phyloP scores from a whole-genome alignment of 169 alveolate genomes.

The Ophryocystis elektroscirrha region DNA sequence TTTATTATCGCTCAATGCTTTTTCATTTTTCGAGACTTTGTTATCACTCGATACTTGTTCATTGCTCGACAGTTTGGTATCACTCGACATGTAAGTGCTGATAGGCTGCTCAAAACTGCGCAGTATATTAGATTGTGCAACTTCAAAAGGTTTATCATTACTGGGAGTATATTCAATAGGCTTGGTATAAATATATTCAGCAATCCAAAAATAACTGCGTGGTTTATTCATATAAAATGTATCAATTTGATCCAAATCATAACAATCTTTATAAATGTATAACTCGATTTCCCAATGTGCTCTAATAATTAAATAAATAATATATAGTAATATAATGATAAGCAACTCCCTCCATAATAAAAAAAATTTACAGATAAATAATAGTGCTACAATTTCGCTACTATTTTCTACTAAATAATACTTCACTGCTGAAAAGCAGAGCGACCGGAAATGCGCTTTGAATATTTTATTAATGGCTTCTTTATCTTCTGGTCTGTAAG shows the following conservation, averaged over 20 bases:
- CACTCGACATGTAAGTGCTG: neutral
- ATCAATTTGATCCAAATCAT: slow-evolving; percentile 45
- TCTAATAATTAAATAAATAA: slow-evolving; percentile 43
- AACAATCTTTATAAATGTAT: slow-evolving; percentile 50
- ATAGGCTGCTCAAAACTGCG: neutral
- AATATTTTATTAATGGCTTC: neutral
- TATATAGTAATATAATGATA: slow-evolving; percentile 31
- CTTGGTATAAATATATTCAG: too few relatives aligned
- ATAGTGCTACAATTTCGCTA: neutral
- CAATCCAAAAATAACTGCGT: slow-evolving; percentile 60
- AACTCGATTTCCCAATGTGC: slow-evolving; percentile 50
- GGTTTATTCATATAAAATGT: slow-evolving; percentile 38
- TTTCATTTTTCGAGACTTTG: too few relatives aligned
- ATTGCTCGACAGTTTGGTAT: too few relatives aligned
- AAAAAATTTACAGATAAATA: slow-evolving; percentile 13
- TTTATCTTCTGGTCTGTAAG: neutral
- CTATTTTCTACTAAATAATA: slow-evolving; percentile 1
- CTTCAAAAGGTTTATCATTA: too few relatives aligned
- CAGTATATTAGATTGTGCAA: neutral
- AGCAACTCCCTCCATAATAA: slow-evolving; percentile 33
- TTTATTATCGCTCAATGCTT: too few relatives aligned
- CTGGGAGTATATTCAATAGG: too few relatives aligned
- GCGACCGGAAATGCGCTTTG: slow-evolving; percentile 5
- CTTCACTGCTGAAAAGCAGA: slow-evolving; percentile 1
- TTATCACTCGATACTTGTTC: too few relatives aligned